These are phyloP conservation scores for Aspergillus kassunensis DNA, from an alignment of 495 filamentous ascomycete species.

Conservation along the genomic window DNA sequence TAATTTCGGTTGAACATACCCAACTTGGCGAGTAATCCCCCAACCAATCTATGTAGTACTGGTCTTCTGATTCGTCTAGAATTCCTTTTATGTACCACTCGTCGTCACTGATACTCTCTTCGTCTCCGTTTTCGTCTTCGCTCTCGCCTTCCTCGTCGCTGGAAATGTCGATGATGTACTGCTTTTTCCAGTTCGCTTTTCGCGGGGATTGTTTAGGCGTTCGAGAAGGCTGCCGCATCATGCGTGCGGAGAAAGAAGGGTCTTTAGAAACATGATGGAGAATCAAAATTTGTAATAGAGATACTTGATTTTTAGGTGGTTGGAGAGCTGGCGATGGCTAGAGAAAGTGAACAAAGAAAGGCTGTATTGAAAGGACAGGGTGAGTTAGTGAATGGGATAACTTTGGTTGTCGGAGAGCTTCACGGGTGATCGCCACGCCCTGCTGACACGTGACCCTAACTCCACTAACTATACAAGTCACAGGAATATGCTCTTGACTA, in stretches of 20 bases:
- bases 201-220: conserved; percentile 10
- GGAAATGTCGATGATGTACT: conserved; percentile 13
- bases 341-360: conserved; percentile 8
- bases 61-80: conserved; percentile 32
- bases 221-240: conserved; percentile 18
- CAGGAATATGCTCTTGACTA: no score
- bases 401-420: conserved; percentile 12
- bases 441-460: conserved; percentile 21
- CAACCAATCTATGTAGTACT: conserved; percentile 45
- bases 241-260: conserved; percentile 20
- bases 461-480: no score
- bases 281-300: background rate
- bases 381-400: no score
- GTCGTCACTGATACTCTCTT: conserved; percentile 20
- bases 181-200: conserved; percentile 6
- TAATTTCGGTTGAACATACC: conserved; percentile 25
- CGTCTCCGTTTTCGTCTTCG: conserved; percentile 2
- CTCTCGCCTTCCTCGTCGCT: conserved; percentile 7
- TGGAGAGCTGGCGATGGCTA: background rate
- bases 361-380: no score
- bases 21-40: conserved; percentile 35
- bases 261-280: conserved; percentile 18
- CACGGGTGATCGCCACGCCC: conserved; percentile 22
- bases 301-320: no score
- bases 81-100: conserved; percentile 38